phyloP scores from a whole-genome alignment of 2,329 filamentous ascomycete species.

The Lasiodiplodia gonubiensis region DNA sequence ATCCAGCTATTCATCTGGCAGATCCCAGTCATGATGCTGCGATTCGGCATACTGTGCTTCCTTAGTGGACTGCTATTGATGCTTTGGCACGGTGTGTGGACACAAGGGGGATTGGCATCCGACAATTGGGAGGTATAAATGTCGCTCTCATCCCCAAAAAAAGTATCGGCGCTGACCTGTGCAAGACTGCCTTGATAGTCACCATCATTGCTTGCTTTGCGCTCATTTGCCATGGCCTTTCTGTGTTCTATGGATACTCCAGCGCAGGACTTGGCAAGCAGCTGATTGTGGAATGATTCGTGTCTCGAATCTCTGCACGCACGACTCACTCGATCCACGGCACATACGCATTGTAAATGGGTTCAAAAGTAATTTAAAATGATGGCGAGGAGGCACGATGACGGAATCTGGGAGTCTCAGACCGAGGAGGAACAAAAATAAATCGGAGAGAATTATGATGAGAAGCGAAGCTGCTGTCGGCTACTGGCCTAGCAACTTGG shows the following conservation, averaged over 20 bases:
- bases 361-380: too few species aligned
- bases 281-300: neutral
- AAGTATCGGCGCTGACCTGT: neutral
- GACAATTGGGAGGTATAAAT: neutral
- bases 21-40: constrained; percentile 1
- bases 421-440: too few species aligned
- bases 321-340: too few species aligned
- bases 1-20: neutral
- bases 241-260: neutral
- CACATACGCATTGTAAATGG: too few species aligned
- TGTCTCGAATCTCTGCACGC: too few species aligned
- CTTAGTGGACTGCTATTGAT: neutral
- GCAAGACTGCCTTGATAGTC: neutral
- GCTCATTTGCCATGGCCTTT: neutral
- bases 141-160: neutral
- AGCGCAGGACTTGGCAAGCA: neutral
- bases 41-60: neutral
- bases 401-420: too few species aligned
- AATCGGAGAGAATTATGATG: too few species aligned
- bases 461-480: too few species aligned
- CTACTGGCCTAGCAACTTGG: too few species aligned
- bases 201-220: neutral
- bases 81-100: neutral
- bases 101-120: neutral
- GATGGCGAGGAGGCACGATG: too few species aligned